Base-by-base conservation (phyloP, 352 stramenopile species). In the Pythium phragmiticola region DNA sequence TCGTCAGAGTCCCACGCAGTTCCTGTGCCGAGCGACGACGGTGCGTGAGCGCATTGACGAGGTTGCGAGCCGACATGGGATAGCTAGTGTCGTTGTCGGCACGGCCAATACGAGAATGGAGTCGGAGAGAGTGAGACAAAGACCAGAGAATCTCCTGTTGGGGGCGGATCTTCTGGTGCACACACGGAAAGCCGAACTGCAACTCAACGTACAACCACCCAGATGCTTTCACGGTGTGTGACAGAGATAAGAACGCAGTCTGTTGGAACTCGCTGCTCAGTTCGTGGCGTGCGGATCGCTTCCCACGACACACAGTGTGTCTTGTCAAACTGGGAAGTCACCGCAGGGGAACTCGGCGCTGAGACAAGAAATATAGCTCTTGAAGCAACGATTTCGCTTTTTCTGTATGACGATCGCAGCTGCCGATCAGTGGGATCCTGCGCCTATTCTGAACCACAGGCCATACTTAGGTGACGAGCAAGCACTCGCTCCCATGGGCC, bases 1-100 rank as follows among this genome's bases (percentile, higher is more conserved):
- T 39, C 34, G 34, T 39, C 7, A 39, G 34, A 39, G 11, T 21
- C 21, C 50, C 39, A 14, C 55, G 55, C 7, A 52, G 30, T 13
- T 63, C 56, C 23, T 47, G 33, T 17, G 56, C 56, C 23, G 56
- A 63, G 17, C 56, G 56, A 7, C 56, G 56, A 8, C 56, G 56
- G 11, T 34, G 19, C 2, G 33, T 28, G 28, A 63, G n/a, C 3
- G 42, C 43, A 16, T 5, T 12, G 21, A 54, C 56, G 14, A 52
- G 30, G 16, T 54, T 63, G 17, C 19, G 51, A 34, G 34, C 19
- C 9, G 51, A 33, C 51, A 57, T 57, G 7, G 13, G 16, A 3
- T 12, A 4, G 28, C 21, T 28, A 3, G 37, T 30, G 34, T 9
- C 34, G 34, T 11, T 13, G 34, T 39, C 7, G 34, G 1, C 34